Evolutionary conservation across 1,284 basidiomycete species (phyloP).

Genomic region (Melampsora abietis-canadensis): DNA sequence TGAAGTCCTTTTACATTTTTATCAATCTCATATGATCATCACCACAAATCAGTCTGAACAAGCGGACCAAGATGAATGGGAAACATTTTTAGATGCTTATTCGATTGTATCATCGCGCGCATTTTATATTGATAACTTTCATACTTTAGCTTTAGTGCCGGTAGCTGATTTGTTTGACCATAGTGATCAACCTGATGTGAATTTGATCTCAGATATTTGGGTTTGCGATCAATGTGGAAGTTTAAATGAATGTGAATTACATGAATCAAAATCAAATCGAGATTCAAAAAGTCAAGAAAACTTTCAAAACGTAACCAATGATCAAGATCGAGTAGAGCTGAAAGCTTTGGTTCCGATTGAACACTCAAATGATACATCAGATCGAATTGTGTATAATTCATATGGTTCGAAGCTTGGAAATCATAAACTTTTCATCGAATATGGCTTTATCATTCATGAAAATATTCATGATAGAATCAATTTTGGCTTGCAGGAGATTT

Average conservation of each 20-base stretch:
- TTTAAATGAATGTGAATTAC: constrained; percentile 13
- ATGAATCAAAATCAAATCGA: neutral
- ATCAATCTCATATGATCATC: neutral
- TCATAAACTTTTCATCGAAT: constrained; percentile 23
- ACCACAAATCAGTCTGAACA: too few species aligned
- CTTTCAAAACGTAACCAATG: neutral
- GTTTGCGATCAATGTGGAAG: constrained; percentile 38
- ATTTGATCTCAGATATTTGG: constrained; percentile 11
- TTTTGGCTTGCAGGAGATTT: constrained; percentile 14
- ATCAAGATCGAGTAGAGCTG: neutral
- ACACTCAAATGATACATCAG: neutral
- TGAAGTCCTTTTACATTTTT: neutral
- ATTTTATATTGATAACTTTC: constrained; percentile 39
- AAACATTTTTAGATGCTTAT: constrained; percentile 21
- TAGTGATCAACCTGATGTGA: constrained; percentile 32
- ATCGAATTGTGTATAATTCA: constrained; percentile 20
- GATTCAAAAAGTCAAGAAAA: neutral
- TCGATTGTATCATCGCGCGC: constrained; percentile 25
- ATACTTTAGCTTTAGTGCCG: constrained; percentile 30
- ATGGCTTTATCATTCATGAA: constrained; percentile 34
- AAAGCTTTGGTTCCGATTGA: neutral
- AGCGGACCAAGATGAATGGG: neutral
- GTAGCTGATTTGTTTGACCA: constrained; percentile 41
- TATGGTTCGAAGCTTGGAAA: constrained; percentile 36
- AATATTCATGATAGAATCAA: constrained; percentile 25